phyloP scores from a whole-genome alignment of 2,329 filamentous ascomycete genomes.

The Trichocomaceae sp. region DNA sequence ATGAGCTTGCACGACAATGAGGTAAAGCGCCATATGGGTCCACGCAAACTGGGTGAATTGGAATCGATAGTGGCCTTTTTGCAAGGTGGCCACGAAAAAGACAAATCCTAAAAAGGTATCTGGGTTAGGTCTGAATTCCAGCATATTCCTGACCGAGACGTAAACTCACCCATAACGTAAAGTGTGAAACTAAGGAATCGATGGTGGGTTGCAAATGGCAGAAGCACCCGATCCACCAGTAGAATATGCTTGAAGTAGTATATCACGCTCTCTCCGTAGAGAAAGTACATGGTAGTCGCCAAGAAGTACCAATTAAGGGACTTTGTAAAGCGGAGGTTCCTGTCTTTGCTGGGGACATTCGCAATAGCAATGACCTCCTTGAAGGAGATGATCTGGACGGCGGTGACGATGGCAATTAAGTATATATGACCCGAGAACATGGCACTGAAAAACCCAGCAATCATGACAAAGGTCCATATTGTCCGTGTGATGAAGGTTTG shows the following conservation, averaged over 20 bases:
- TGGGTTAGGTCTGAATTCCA: conserved; percentile 12
- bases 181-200: conserved; percentile 98
- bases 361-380: conserved; percentile 99
- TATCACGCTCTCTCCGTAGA: conserved; percentile 97
- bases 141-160: not conserved
- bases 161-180: conserved; percentile 78
- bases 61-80: conserved; percentile 94
- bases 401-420: conserved; percentile 86
- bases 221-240: conserved; percentile 82
- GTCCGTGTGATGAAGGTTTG: conserved; percentile 94
- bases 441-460: conserved; percentile 79
- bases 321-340: conserved; percentile 88
- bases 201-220: conserved; percentile 93
- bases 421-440: conserved; percentile 98
- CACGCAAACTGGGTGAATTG: conserved; percentile 99
- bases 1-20: conserved; percentile 96
- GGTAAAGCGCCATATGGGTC: conserved; percentile 98
- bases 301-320: conserved; percentile 99
- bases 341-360: conserved; percentile 84
- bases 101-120: conserved; percentile 65
- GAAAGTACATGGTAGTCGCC: conserved; percentile 97
- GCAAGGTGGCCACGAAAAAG: conserved; percentile 91
- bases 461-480: conserved; percentile 98
- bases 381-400: conserved; percentile 93
- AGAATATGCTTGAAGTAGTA: conserved; percentile 99